A percentile compares a stretch with the other conserved stretches of the same genome.
Conservation (phyloP, 2,329 filamentous ascomycete species). For the Cercospora citrullina region DNA sequence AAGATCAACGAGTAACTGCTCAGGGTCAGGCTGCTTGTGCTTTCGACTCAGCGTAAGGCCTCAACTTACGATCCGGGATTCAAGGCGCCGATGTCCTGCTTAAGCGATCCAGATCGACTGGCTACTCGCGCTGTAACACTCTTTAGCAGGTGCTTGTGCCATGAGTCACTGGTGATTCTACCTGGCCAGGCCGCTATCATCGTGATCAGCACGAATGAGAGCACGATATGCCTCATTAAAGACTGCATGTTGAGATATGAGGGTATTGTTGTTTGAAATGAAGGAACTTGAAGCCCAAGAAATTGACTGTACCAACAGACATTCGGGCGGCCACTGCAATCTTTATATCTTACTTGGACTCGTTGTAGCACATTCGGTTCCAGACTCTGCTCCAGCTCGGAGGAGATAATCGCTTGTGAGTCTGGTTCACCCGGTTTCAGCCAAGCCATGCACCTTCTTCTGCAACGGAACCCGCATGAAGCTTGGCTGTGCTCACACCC, state of each 20-base stretch:
- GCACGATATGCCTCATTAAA: background rate
- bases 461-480: constrained; percentile 2
- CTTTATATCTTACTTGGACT: background rate
- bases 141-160: background rate
- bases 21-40: background rate
- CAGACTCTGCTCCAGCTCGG: background rate
- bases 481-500: background rate
- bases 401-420: background rate
- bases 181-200: background rate
- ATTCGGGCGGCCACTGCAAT: background rate
- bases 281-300: background rate
- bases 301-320: background rate
- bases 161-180: background rate
- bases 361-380: background rate
- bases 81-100: background rate
- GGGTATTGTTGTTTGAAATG: background rate
- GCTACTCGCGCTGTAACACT: background rate
- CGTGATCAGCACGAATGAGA: background rate
- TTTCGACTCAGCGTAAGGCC: background rate
- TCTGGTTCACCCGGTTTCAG: constrained; percentile 4
- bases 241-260: background rate
- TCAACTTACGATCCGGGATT: background rate
- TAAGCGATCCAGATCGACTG: background rate
- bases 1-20: background rate
- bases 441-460: constrained; percentile 7